Conservation (phyloP, 345 rosid species). For the Excoecaria agallocha region DNA sequence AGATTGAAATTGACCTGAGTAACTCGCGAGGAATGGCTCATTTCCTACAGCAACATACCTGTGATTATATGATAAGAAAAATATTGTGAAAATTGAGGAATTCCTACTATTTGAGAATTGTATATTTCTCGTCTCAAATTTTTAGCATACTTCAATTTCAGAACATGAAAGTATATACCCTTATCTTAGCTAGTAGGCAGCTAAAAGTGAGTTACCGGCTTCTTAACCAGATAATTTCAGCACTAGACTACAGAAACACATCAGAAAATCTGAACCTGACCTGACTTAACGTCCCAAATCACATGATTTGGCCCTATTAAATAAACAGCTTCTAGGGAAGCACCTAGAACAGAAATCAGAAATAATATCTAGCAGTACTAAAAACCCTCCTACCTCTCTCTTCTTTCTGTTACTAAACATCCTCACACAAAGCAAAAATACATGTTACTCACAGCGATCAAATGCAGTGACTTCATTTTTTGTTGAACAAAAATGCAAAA, state of each 20-base stretch:
- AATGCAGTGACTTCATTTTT: neutral
- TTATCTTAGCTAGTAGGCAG: neutral
- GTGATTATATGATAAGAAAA: slow-evolving; percentile 21
- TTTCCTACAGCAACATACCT: slow-evolving; percentile 95
- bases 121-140: neutral
- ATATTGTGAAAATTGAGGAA: slow-evolving; percentile 1
- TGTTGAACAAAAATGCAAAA: neutral
- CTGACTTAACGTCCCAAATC: neutral
- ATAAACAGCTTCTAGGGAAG: neutral
- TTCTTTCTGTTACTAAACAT: neutral
- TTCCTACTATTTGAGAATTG: neutral
- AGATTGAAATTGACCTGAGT: slow-evolving; percentile 62
- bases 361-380: neutral
- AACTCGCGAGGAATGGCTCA: slow-evolving; percentile 85
- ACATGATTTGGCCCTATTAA: neutral
- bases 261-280: neutral
- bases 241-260: neutral
- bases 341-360: neutral
- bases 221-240: neutral
- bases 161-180: neutral
- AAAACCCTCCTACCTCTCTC: neutral
- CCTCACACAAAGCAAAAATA: neutral
- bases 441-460: neutral
- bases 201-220: neutral
- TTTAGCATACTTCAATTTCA: neutral